Base-by-base conservation (phyloP, 1,284 basidiomycete genomes). In the Trametes versicolor region DNA sequence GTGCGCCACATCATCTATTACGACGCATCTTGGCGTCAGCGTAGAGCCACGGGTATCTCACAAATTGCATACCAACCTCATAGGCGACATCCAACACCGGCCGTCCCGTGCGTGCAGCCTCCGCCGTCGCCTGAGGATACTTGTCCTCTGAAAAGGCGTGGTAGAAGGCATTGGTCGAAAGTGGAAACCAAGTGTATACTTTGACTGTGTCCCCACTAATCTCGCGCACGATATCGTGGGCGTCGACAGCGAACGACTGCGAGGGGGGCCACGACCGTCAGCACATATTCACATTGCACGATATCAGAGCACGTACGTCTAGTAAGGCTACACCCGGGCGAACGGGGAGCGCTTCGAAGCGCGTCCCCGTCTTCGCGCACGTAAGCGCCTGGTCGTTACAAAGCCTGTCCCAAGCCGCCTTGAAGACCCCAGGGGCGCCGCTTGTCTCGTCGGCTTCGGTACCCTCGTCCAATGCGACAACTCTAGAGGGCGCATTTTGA, bases 131-230 rank as follows among this genome's bases (percentile, higher is more conserved):
- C 54, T 34, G 52, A 45, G 4, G 55, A n/a, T 8, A 25, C 41
- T 4, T 56, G 43, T 67, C 60, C 58, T 12, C 61, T 1, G 53
- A 56, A 25, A 58, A 60, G 6, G 63, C 21, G 5, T 45, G 49
- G 39, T 59, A 63, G 12, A 64, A 17, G 25, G 37, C 19, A 12
- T 60, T 51, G 19, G 63, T 45, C 21, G 65, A 47, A 9, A 53
- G 56, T 0, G 70, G 37, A 37, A 47, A 61, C 66, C 66, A 71
- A 8, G 37, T 49, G 48, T 64, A 70, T 10, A 65, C 25, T 41
- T 67, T 68, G 7, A 67, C 55, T 15, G 27, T 23, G 15, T 51
- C 8, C 25, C 34, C 37, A 23, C 43, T 59, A 6, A 58, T 12
- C 21, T 47, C 55, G 15, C 54, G 58, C 25, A 65, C 54, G 15